Base-by-base conservation (phyloP, 2,329 filamentous ascomycete genomes). In the Cladosporium oxysporum region DNA sequence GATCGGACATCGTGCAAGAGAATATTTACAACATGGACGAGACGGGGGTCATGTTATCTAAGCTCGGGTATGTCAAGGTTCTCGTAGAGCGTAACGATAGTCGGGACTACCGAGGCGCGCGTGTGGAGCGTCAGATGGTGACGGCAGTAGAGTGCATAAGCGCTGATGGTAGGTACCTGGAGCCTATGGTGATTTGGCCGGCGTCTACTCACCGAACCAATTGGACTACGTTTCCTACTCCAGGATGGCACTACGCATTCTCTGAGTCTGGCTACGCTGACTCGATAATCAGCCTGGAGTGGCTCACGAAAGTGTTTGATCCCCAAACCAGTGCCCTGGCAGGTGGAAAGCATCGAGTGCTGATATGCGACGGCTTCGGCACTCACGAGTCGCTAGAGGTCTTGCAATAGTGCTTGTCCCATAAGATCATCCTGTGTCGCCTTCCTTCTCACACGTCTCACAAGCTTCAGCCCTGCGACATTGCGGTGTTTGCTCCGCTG, bases 331-430 rank as follows among this genome's bases (percentile, higher is more conserved):
- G 7, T n/a, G 37, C 7, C 1, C 37, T 18, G 18, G 37, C 37
- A 10, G 5, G 10, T 14, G 37, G 37, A 0, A 31, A 33, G n/a
- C 77, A 71, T 66, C 73, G 76, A 0, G 65, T 79, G 4, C 68
- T 79, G n/a, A 77, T 79, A n/a, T 75, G 64, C 41, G 71, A 81
- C 65, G 70, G 78, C 50, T 78, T 80, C 4, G n/a, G n/a, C n/a
- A n/a, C n/a, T n/a, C n/a, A n/a, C n/a, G n/a, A n/a, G n/a, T n/a
- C n/a, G n/a, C n/a, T n/a, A n/a, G n/a, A n/a, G n/a, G n/a, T n/a
- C n/a, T n/a, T n/a, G n/a, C n/a, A n/a, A n/a, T n/a, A n/a, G n/a
- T n/a, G n/a, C n/a, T n/a, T n/a, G n/a, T n/a, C n/a, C n/a, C n/a
- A n/a, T n/a, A n/a, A n/a, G n/a, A n/a, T n/a, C n/a, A n/a, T n/a